phyloP scores from a whole-genome alignment of 352 stramenopile species.

The Phytophthora idaei region DNA sequence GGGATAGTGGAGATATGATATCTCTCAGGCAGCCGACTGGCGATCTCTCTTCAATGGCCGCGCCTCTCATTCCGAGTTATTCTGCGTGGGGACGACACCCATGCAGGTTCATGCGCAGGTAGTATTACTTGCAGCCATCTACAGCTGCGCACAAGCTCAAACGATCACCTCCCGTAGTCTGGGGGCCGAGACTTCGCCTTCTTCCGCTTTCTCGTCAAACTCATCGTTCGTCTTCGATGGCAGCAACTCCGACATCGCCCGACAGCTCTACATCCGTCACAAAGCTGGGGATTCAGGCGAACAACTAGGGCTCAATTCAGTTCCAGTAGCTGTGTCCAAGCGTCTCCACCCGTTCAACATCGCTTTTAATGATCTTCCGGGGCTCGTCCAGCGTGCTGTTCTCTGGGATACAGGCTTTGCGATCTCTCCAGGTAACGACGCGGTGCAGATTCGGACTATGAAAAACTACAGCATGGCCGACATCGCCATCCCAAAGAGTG shows the following conservation, averaged over 20 bases:
- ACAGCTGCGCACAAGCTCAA: background rate
- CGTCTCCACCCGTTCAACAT: conserved; percentile 24
- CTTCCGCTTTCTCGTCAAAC: background rate
- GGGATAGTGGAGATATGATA: conserved; percentile 10
- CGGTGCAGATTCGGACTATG: conserved; percentile 32
- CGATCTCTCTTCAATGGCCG: too few relatives aligned
- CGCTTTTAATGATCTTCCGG: conserved; percentile 28
- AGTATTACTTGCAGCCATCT: background rate
- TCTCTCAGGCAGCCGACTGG: conserved; percentile 1
- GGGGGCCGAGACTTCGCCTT: background rate
- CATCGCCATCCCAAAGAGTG: conserved; percentile 26
- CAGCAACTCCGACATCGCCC: conserved; percentile 43
- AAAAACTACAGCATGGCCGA: conserved; percentile 27
- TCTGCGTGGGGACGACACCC: background rate
- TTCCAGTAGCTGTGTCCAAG: conserved; percentile 17
- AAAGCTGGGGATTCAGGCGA: conserved; percentile 12
- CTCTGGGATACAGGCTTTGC: conserved; percentile 47
- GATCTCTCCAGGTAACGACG: conserved; percentile 19
- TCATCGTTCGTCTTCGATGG: conserved; percentile 38
- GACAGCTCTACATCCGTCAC: conserved; percentile 38
- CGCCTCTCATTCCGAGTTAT: conserved; percentile 11
- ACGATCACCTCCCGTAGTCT: conserved; percentile 25
- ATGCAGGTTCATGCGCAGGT: background rate
- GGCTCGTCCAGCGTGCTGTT: conserved; percentile 36
- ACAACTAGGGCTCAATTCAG: conserved; percentile 12